These are phyloP conservation scores for Phytophthora hibernalis DNA, from an alignment of 352 stramenopile species.

Conservation along the genomic window DNA sequence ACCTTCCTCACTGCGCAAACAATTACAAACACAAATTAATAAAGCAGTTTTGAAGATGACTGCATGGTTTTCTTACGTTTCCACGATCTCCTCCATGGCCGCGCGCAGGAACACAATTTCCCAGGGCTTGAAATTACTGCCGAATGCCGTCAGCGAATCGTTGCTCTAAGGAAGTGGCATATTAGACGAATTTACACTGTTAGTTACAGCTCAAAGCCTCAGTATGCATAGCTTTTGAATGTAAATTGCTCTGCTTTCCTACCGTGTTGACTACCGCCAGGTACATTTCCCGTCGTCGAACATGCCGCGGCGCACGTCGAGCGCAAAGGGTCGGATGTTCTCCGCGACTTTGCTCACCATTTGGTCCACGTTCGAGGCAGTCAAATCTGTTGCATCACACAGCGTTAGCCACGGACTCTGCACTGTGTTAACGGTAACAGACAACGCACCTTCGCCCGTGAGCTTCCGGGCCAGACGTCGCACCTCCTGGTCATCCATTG, in stretches of 20 bases:
- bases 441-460: conserved; percentile 65
- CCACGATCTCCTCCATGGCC: conserved; percentile 83
- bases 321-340: conserved; percentile 67
- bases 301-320: conserved; percentile 78
- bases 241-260: neutral
- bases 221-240: neutral
- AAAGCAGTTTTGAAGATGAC: neutral
- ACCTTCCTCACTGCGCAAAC: conserved; percentile 56
- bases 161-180: conserved; percentile 57
- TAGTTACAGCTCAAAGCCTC: neutral
- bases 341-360: conserved; percentile 70
- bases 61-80: conserved; percentile 44
- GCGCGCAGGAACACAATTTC: conserved; percentile 88
- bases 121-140: conserved; percentile 82
- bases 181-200: neutral
- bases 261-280: conserved; percentile 83
- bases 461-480: conserved; percentile 57
- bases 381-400: conserved; percentile 45
- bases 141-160: conserved; percentile 75
- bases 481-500: conserved; percentile 74
- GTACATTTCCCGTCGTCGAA: conserved; percentile 88
- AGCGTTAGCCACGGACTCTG: neutral
- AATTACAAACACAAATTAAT: neutral
- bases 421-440: neutral
- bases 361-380: conserved; percentile 58